Evolutionary conservation across 495 filamentous ascomycete genomes (phyloP).

Genomic region (Jackrogersella minutella): DNA sequence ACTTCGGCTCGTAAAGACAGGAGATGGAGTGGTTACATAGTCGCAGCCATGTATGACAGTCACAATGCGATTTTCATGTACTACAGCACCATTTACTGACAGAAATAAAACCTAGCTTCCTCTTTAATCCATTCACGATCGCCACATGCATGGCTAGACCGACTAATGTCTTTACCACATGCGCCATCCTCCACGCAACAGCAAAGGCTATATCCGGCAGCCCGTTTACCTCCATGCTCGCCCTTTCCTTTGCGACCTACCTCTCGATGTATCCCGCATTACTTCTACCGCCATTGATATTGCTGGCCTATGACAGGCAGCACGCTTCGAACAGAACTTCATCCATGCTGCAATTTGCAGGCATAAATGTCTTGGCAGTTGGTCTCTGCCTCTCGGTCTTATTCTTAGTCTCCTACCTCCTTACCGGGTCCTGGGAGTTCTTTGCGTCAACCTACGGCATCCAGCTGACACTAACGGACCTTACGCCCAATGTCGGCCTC

Average conservation of each 20-base stretch:
- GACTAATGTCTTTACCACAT: slow-evolving; percentile 89
- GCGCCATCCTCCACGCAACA: slow-evolving; percentile 83
- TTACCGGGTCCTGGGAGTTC: slow-evolving; percentile 88
- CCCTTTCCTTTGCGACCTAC: slow-evolving; percentile 86
- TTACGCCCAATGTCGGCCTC: slow-evolving; percentile 92
- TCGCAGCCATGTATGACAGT: slow-evolving; percentile 75
- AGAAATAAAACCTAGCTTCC: slow-evolving; percentile 62
- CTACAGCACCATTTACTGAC: slow-evolving; percentile 9
- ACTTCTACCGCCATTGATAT: slow-evolving; percentile 79
- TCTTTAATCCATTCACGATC: slow-evolving; percentile 96
- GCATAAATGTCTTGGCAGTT: slow-evolving; percentile 59
- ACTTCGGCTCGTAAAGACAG: slow-evolving; percentile 79
- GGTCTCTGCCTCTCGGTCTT: slow-evolving; percentile 60
- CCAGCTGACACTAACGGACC: slow-evolving; percentile 86
- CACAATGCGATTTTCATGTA: not conserved
- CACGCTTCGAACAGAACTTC: slow-evolving; percentile 42
- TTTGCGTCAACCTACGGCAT: slow-evolving; percentile 89
- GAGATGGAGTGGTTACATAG: slow-evolving; percentile 75
- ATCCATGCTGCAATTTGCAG: slow-evolving; percentile 56
- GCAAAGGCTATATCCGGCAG: slow-evolving; percentile 81
- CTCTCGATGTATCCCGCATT: slow-evolving; percentile 90
- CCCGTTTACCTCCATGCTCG: slow-evolving; percentile 80
- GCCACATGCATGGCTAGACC: slow-evolving; percentile 91
- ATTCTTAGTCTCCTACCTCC: slow-evolving; percentile 72
- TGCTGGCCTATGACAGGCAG: slow-evolving; percentile 81